Base-by-base conservation (phyloP, 2,329 filamentous ascomycete species). In the Fusarium buxicola region DNA sequence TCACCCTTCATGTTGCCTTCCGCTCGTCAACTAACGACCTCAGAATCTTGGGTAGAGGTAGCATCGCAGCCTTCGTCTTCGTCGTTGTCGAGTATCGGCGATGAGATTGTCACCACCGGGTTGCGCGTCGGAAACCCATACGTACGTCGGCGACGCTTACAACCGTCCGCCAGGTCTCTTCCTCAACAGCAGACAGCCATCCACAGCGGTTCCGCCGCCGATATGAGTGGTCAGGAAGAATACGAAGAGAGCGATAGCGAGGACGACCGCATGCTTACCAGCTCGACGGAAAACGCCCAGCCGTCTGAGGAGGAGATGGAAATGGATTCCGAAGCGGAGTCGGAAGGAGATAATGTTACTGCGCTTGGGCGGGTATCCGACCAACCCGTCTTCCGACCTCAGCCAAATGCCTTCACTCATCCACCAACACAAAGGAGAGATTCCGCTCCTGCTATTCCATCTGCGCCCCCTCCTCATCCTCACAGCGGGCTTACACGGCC, bases 1-100 rank as follows among this genome's bases (percentile, higher is more conserved):
- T 54, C 43, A 21, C 28, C 41, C 48, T 46, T 30, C 35, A n/a
- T 39, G 35, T 49, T 35, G 28, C 38, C 21, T 43, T 39, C 15
- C 18, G 31, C 30, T 39, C 21, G 24, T 43, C 46, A 45, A 34
- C 58, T 72, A 55, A 70, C 54, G 12, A 8, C 28, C 55, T 66
- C 81, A 94, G 95, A 98, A 80, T 97, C 95, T 8, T 99, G 95
- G 95, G 88, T 98, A 69, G 94, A 99, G 76, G 88, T 99, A 59
- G 87, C 91, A 41, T 97, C 94, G 5, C 92, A 95, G 69, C 93
- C 94, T 8, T 97, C 94, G 0, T 96, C 94, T 3, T 97, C 94
- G 3, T 97, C 94, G 12, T 82, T 97, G 11, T 97, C 94, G 16
- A 97, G 88, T 50, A 88, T 90, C 73, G 86, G 85, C 62, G 93